Conservation (phyloP, 2,329 filamentous ascomycete species). For the Leptosphaerulina australis region DNA sequence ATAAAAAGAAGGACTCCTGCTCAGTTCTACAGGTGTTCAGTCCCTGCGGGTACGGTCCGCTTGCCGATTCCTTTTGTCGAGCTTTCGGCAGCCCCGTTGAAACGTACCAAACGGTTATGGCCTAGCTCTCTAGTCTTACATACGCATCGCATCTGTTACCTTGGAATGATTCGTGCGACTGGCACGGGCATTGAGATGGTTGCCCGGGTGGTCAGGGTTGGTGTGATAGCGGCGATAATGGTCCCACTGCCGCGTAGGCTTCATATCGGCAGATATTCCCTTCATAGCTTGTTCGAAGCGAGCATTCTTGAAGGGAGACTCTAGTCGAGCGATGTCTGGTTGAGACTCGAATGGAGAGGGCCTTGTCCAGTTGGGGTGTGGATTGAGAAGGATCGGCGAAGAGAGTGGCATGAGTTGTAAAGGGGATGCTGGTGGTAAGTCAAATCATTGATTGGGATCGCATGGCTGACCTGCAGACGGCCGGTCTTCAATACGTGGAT, state of each 20-base stretch:
- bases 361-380: neutral
- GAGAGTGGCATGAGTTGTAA: neutral
- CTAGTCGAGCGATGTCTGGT: too few species aligned
- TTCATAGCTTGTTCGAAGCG: slow-evolving; percentile 5
- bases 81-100: neutral
- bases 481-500: neutral
- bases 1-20: neutral
- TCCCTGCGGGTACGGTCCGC: slow-evolving; percentile 6
- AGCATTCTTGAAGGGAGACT: too few species aligned
- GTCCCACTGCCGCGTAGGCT: slow-evolving; percentile 3
- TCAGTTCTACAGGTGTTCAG: neutral
- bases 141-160: neutral
- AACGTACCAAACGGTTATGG: neutral
- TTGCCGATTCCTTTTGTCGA: neutral
- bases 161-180: slow-evolving; percentile 4
- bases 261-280: neutral
- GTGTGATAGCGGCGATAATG: neutral
- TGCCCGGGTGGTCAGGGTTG: neutral
- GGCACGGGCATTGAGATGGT: neutral
- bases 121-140: slow-evolving; percentile 4
- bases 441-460: neutral
- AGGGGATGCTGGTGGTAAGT: neutral
- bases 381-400: neutral
- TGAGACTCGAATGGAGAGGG: neutral
- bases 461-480: neutral